Conservation (phyloP, 257 asterid genomes). For the Solanum ahanhuiri region DNA sequence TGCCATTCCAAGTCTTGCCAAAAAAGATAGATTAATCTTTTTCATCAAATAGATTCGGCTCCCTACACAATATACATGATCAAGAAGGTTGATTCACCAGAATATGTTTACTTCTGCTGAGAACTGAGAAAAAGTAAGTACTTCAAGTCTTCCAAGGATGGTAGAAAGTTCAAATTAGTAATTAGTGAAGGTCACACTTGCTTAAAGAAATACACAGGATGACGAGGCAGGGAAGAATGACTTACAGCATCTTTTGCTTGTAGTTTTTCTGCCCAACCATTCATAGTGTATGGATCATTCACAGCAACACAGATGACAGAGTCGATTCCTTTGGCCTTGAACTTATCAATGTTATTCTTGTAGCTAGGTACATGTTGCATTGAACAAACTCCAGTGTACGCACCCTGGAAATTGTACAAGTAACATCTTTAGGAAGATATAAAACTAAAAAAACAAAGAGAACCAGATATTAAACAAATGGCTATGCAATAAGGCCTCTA, state of each 20-base stretch:
- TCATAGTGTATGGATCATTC: conserved; percentile 76
- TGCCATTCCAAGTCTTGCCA: neutral
- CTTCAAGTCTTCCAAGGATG: neutral
- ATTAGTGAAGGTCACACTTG: neutral
- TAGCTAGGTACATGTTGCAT: conserved; percentile 90
- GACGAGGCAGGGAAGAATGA: neutral
- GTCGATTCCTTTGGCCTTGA: conserved; percentile 83
- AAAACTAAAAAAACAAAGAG: neutral
- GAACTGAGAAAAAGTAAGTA: neutral
- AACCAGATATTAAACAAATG: neutral
- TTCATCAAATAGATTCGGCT: neutral
- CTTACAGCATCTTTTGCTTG: conserved; percentile 87
- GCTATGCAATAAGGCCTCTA: neutral
- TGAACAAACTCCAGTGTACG: conserved; percentile 91
- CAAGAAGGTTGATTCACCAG: neutral
- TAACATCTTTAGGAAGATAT: neutral
- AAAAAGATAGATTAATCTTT: neutral
- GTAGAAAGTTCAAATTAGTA: neutral
- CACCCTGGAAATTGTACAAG: conserved; percentile 43
- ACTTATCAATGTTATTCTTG: conserved; percentile 63
- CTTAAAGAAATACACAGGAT: neutral
- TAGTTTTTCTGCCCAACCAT: conserved; percentile 93
- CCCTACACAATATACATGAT: neutral
- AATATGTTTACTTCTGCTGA: neutral
- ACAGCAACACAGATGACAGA: conserved; percentile 86